Percentiles rank a stretch among this genome's conserved stretches.
phyloP scores from a whole-genome alignment of 2,329 filamentous ascomycete genomes.

The Drechmeria coniospora region DNA sequence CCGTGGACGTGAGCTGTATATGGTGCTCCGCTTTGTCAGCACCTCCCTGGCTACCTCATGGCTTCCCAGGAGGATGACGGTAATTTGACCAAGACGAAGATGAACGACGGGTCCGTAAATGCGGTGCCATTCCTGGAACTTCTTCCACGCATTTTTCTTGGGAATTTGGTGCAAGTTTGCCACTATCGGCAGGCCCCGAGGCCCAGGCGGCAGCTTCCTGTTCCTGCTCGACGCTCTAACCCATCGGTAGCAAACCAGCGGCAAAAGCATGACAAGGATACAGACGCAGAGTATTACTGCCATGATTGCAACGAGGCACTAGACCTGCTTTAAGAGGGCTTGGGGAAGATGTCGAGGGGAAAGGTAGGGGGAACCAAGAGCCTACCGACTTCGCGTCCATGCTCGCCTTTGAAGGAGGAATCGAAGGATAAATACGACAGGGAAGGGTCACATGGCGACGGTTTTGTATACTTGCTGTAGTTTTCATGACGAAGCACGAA shows the following conservation, averaged over 20 bases:
- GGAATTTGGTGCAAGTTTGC: conserved; percentile 11
- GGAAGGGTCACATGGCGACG: no score
- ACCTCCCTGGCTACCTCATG: conserved; percentile 9
- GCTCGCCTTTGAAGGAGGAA: no score
- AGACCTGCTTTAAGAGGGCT: background rate
- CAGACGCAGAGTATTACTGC: no score
- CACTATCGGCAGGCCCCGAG: conserved; percentile 7
- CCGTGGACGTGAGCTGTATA: conserved; percentile 10
- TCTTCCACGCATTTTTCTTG: conserved; percentile 37
- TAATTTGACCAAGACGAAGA: conserved; percentile 7
- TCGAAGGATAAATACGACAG: no score
- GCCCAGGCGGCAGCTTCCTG: conserved; percentile 18
- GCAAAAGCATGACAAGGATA: no score
- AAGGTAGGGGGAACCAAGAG: no score
- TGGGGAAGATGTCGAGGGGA: background rate
- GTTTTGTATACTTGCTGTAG: no score
- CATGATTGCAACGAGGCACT: background rate
- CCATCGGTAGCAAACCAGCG: no score
- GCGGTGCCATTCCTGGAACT: conserved; percentile 29
- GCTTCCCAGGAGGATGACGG: conserved; percentile 8
- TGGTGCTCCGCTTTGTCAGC: conserved; percentile 5
- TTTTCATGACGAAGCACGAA: no score
- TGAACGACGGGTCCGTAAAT: conserved; percentile 10
- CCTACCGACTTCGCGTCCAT: no score
- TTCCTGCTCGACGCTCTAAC: no score